phyloP scores from a whole-genome alignment of 345 rosid genomes.

The Hibiscus syriacus region DNA sequence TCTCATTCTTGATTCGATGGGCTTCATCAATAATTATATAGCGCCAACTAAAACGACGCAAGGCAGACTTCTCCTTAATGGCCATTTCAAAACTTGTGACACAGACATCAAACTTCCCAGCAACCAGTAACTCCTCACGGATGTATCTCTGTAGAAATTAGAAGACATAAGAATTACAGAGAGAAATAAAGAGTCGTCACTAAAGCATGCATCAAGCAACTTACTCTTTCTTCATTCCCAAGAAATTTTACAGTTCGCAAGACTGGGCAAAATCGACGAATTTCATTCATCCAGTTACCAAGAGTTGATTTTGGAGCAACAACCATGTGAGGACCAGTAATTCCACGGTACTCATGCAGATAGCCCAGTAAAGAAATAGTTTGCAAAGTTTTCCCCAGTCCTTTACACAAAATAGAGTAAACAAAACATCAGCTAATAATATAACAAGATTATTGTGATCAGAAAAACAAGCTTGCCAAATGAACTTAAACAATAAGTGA shows the following conservation, averaged over 20 bases:
- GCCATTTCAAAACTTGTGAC: no score
- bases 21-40: no score
- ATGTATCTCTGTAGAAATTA: constrained; percentile 60
- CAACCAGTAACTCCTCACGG: no score
- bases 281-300: no score
- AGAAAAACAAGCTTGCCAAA: background rate
- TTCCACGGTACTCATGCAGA: no score
- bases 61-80: no score
- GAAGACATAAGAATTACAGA: background rate
- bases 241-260: constrained; percentile 91
- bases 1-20: background rate
- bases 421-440: background rate
- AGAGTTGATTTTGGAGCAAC: no score
- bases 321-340: no score
- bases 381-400: constrained; percentile 93
- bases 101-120: no score
- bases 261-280: constrained; percentile 83
- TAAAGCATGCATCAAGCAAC: background rate
- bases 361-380: no score
- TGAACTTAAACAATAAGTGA: background rate
- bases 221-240: constrained; percentile 96
- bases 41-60: no score
- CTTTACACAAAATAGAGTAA: constrained; percentile 27
- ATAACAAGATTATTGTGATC: background rate
- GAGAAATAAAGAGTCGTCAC: background rate